Evolutionary conservation across 2,329 filamentous ascomycete species (phyloP).

Genomic region (Monosporascus sp.): DNA sequence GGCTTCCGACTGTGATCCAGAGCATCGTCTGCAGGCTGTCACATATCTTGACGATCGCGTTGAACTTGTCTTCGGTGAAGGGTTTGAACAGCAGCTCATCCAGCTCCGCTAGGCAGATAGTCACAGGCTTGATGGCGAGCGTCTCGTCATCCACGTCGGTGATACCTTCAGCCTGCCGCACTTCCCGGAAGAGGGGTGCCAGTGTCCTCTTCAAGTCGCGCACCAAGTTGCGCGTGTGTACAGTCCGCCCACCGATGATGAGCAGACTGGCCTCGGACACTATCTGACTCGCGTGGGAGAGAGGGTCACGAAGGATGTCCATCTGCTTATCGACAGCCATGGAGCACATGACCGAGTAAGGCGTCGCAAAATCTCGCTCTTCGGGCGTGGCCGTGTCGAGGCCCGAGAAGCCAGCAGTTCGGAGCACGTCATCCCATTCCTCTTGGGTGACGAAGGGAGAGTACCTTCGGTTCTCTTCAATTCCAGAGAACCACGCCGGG

Average conservation of each 20-base stretch:
- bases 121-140: constrained; percentile 1
- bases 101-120: constrained; percentile 21
- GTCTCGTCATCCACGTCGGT: neutral
- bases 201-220: constrained; percentile 4
- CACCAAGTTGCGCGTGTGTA: constrained; percentile 5
- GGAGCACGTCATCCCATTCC: constrained; percentile 20
- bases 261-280: constrained; percentile 7
- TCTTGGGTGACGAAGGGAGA: neutral
- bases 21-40: constrained; percentile 8
- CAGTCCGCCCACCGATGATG: constrained; percentile 12
- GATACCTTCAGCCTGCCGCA: constrained; percentile 4
- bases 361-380: neutral
- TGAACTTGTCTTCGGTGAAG: constrained; percentile 7
- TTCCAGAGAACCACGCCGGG: neutral
- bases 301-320: constrained; percentile 6
- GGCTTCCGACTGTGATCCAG: constrained; percentile 9
- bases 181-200: constrained; percentile 3
- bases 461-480: neutral
- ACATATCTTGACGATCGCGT: constrained; percentile 5
- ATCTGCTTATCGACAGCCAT: constrained; percentile 27
- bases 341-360: constrained; percentile 18
- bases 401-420: constrained; percentile 24
- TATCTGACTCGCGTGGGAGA: constrained; percentile 1
- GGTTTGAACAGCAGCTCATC: constrained; percentile 26
- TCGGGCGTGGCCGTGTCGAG: constrained; percentile 17